phyloP scores from a whole-genome alignment of 352 stramenopile genomes.

The Thraustochytrium sp. region DNA sequence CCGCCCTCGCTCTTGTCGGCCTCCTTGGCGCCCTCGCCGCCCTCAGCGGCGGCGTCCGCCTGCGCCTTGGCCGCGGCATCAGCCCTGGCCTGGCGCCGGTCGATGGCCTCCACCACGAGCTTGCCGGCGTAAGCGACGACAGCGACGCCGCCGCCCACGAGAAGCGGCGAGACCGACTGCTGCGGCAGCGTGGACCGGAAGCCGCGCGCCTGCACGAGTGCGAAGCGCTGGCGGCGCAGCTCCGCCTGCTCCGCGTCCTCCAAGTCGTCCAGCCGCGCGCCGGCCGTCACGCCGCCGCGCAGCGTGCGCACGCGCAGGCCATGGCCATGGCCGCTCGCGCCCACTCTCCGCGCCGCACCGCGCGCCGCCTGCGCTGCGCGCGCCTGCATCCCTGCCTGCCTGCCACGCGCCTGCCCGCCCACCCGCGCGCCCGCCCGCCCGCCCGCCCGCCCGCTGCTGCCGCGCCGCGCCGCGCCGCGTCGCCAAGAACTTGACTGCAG shows the following conservation, averaged over 20 bases:
- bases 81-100: background rate
- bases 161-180: conserved; percentile 6
- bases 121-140: conserved; percentile 39
- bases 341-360: no score
- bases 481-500: no score
- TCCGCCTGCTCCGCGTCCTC: background rate
- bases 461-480: no score
- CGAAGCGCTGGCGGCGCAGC: background rate
- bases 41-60: background rate
- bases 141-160: conserved; percentile 7
- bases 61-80: background rate
- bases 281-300: no score
- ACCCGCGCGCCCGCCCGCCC: no score
- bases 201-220: background rate
- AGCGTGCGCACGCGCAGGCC: no score
- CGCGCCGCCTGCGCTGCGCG: no score
- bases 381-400: no score
- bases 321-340: no score
- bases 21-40: background rate
- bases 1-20: background rate
- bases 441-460: no score
- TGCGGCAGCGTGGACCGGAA: background rate
- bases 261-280: background rate
- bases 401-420: no score
- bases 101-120: conserved; percentile 40